phyloP scores from a whole-genome alignment of 2,329 filamentous ascomycete genomes.

The Beauveria scarabaeidicola region DNA sequence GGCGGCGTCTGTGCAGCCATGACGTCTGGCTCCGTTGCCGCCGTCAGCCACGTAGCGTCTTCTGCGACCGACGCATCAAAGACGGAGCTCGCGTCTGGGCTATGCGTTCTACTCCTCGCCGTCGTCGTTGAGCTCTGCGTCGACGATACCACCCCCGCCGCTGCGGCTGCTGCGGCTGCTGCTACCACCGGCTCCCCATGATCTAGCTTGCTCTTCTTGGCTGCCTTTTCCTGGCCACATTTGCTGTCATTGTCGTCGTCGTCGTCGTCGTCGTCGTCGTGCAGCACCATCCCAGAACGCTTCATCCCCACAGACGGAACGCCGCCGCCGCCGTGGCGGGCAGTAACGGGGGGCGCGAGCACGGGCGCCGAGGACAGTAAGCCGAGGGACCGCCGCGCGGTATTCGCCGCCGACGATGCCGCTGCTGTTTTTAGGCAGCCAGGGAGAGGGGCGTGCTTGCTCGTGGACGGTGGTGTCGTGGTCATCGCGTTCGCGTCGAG shows the following conservation, averaged over 20 bases:
- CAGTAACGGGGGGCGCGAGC: not conserved
- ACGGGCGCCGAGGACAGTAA: slow-evolving; percentile 1
- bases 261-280: slow-evolving; percentile 16
- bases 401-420: not conserved
- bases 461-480: slow-evolving; percentile 21
- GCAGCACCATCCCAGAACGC: slow-evolving; percentile 14
- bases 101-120: slow-evolving; percentile 17
- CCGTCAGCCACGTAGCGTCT: slow-evolving; percentile 41
- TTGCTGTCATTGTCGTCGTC: not conserved
- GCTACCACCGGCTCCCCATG: not conserved
- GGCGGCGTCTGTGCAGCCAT: not conserved
- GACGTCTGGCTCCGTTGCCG: slow-evolving; percentile 34
- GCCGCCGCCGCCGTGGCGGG: not conserved
- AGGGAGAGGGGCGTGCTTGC: not conserved
- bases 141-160: not conserved
- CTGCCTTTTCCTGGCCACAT: slow-evolving; percentile 13
- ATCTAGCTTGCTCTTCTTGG: slow-evolving; percentile 27
- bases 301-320: slow-evolving; percentile 21
- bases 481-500: slow-evolving; percentile 37
- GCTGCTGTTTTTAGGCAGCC: too few relatives aligned
- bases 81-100: slow-evolving; percentile 38
- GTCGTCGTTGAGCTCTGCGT: slow-evolving; percentile 15
- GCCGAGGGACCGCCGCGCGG: not conserved
- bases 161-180: too few relatives aligned
- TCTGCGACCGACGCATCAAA: slow-evolving; percentile 37